Evolutionary conservation across 2,329 filamentous ascomycete genomes (phyloP), one percentile per base, ranked within the genome.

Genomic region (Epichloe uncinata): DNA sequence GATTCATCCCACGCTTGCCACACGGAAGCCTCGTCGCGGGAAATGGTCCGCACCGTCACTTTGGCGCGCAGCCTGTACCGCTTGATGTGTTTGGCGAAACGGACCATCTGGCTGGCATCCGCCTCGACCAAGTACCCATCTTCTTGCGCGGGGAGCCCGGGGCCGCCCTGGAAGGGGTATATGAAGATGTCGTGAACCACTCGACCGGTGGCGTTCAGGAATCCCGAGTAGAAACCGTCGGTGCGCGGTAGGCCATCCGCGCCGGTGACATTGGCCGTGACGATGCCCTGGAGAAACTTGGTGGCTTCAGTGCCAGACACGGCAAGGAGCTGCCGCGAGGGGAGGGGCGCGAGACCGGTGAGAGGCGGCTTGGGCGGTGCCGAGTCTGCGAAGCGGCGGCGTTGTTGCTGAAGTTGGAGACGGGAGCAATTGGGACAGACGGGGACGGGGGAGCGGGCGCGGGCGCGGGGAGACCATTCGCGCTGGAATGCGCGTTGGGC

Each of bases 111-210:
- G 4, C 69, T 69, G 5, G 78, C 79, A 66, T 95, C 90, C 12
- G 90, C 85, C 63, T 98, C 93, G 52, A 98, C 74, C 52, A 95
- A 67, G 72, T 85, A 71, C 13, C 61, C 63, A 15, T 64, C 59
- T 18, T 58, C 60, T n/a, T 58, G 57, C 3, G 47, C 54, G 30
- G 58, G 52, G 15, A 56, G 49, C 12, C 57, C 59, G 5, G 56
- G 56, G 44, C 52, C 60, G 48, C 56, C 58, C 43, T 18, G 51
- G 55, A 78, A 69, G 0, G 82, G 84, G 71, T 95, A 96, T 45
- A 98, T 74, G 66, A 97, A 95, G 48, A 89, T 85, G 68, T 98
- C 93, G 69, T 91, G 79, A 42, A 96, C 71, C 9, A 98, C 77
- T 51, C 90, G 79, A 41, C 93, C 93, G 53, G 81, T 79, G 7